Base-by-base conservation (phyloP, 2,329 filamentous ascomycete genomes). In the Trichoderma arundinaceum region DNA sequence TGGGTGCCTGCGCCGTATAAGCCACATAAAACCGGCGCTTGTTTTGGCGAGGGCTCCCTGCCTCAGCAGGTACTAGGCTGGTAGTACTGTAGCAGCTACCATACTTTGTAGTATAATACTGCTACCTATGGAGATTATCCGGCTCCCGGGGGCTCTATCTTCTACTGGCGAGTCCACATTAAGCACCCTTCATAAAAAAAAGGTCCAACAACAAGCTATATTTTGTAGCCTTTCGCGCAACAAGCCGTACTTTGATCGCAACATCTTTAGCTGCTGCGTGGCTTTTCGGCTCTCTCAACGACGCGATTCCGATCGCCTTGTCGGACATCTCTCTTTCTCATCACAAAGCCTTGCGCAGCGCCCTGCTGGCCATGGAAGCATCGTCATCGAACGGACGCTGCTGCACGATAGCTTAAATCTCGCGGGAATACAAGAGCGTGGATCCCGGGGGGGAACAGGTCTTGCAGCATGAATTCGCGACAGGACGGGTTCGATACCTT, bases 381-480 rank as follows among this genome's bases (percentile, higher is more conserved):
- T 68, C 63, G 44, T 54, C 66, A 39, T 66, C 52, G 33, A 64
- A 57, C 43, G 15, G 56, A 48, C 46, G 54, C 44, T 57, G 59
- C 66, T 66, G 49, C 57, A 60, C 60, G 54, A 35, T 19, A 52
- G 65, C 65, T 51, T 66, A 66, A 58, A 35, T 39, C 39, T 51
- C 61, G 56, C 19, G 63, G 41, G 33, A 61, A 43, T 39, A 33
- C 51, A 43, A 44, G 39, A 17, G 38, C 46, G 53, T 64, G 65
- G 59, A 49, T 64, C 53, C 41, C 43, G 43, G 41, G 60, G 60
- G 49, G 9, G 38, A 19, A 17, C 46, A 49, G 60, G 39, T 53
- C 60, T 70, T 66, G 67, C 72, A 75, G 75, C 69, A 78, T 78
- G 77, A 76, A 69, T 74, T 71, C 72, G 68, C 72, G 72, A 70